Base-by-base conservation (phyloP, 441 rosid genomes). In the Syzygium syzygioides region DNA sequence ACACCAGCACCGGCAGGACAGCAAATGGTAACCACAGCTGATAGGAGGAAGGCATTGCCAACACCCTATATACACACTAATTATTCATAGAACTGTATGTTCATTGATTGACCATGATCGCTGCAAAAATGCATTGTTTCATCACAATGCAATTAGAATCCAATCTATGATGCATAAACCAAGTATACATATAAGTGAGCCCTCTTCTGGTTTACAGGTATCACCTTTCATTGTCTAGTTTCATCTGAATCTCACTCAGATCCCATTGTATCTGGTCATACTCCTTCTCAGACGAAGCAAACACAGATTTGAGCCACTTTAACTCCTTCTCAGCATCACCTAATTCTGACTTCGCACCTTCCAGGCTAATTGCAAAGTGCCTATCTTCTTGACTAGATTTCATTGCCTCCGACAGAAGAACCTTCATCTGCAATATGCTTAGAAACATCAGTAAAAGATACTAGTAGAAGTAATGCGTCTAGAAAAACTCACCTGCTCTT, bases 301-400 rank as follows among this genome's bases (percentile, higher is more conserved):
- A 88, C 62, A 98, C 94, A 48, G 97, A 94, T 90, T 95, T 98
- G 87, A 98, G 93, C 96, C 98, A 97, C 91, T 95, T 96, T 92
- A 93, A 93, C 90, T 97, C 99, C 93, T 95, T 96, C 93, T 97
- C 99, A 8, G 96, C 95, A 91, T 98, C 98, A 64, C 93, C 93
- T 91, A 96, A 93, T 91, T 98, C 98, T 96, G 96, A 93, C 89
- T 94, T 95, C 53, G 95, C 94, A 87, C 92, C 94, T 94, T 96
- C 99, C 79, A 96, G 93, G 90, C 89, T 93, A 89, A 94, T 86
- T 79, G 92, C 91, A 54, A 96, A 92, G 92, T 92, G 97, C 88
- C 94, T 95, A 91, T 96, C 97, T 93, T 96, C 99, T 93, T 95
- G 97, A 87, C 92, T 92, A 92, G 90, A 87, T 89, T 91, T 93